These are phyloP conservation scores for Eucalyptus guilfoylei DNA, from an alignment of 345 rosid genomes.

Conservation along the genomic window DNA sequence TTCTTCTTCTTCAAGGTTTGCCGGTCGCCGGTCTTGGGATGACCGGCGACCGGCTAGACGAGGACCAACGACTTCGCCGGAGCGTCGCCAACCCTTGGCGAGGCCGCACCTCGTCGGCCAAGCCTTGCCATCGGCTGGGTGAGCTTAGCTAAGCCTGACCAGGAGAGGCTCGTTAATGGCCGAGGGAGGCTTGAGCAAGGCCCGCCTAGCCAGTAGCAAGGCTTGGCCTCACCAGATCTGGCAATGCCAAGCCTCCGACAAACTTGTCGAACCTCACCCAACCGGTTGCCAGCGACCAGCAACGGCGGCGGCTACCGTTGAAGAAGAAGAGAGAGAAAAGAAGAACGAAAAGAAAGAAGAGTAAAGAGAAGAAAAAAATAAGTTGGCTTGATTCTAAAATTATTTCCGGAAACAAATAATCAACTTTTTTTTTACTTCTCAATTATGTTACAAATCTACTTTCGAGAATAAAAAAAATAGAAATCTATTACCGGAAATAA, in stretches of 20 bases:
- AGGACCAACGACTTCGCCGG: rapidly evolving
- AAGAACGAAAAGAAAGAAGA: too few species aligned
- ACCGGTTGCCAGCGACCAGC: rapidly evolving
- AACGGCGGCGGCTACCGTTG: rapidly evolving
- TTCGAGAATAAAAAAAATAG: rapidly evolving
- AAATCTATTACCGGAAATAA: rapidly evolving
- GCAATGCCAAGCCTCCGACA: rapidly evolving
- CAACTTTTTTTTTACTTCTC: too few species aligned
- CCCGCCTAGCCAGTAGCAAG: too few species aligned
- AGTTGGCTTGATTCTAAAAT: too few species aligned
- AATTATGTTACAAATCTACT: rapidly evolving
- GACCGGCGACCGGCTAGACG: rapidly evolving
- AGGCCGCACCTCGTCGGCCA: rapidly evolving
- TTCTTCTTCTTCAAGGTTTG: too few species aligned
- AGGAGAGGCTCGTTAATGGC: rapidly evolving
- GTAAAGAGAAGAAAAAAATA: too few species aligned
- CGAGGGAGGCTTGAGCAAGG: rapidly evolving
- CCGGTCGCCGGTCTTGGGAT: rapidly evolving
- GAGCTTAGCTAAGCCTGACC: rapidly evolving
- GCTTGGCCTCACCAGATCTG: too few species aligned
- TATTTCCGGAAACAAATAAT: rapidly evolving
- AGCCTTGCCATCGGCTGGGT: rapidly evolving
- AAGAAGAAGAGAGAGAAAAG: too few species aligned
- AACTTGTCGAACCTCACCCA: rapidly evolving
- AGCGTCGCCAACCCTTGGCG: rapidly evolving